A percentile compares a stretch with the other conserved stretches of the same genome.
Evolutionary conservation across 208 protist genomes (phyloP).

Genomic region (Lotmaria passim): DNA sequence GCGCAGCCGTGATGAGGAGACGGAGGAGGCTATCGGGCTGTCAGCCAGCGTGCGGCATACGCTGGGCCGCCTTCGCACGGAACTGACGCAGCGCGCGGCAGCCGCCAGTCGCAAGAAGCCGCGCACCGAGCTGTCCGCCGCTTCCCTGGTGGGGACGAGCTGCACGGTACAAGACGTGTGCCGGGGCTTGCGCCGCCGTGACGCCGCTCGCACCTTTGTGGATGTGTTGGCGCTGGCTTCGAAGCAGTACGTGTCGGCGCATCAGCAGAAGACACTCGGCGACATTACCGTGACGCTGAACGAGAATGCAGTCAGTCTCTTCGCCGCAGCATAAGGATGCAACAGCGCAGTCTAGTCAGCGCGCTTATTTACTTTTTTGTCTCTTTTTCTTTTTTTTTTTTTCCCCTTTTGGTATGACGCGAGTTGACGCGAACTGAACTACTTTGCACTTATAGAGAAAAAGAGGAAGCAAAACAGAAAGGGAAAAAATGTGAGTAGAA

Average conservation of each 20-base stretch:
- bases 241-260: constrained; percentile 57
- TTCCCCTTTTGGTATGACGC: neutral
- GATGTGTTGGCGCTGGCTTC: constrained; percentile 82
- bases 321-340: constrained; percentile 9
- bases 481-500: too few species aligned
- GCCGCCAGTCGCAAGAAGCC: constrained; percentile 26
- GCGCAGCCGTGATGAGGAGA: constrained; percentile 25
- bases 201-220: constrained; percentile 82
- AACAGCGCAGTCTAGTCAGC: neutral
- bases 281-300: constrained; percentile 58
- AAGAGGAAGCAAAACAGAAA: too few species aligned
- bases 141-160: constrained; percentile 32
- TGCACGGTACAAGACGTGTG: constrained; percentile 61
- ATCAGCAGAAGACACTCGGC: constrained; percentile 31
- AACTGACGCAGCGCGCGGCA: constrained; percentile 8
- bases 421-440: too few species aligned
- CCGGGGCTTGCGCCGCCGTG: constrained; percentile 54
- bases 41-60: constrained; percentile 53
- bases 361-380: too few species aligned
- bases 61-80: constrained; percentile 53
- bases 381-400: neutral
- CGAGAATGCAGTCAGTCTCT: constrained; percentile 33
- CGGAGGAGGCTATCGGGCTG: constrained; percentile 30
- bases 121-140: constrained; percentile 16
- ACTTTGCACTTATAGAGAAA: too few species aligned